Evolutionary conservation across 495 filamentous ascomycete species (phyloP).

Genomic region (Penicillium bialowiezense): DNA sequence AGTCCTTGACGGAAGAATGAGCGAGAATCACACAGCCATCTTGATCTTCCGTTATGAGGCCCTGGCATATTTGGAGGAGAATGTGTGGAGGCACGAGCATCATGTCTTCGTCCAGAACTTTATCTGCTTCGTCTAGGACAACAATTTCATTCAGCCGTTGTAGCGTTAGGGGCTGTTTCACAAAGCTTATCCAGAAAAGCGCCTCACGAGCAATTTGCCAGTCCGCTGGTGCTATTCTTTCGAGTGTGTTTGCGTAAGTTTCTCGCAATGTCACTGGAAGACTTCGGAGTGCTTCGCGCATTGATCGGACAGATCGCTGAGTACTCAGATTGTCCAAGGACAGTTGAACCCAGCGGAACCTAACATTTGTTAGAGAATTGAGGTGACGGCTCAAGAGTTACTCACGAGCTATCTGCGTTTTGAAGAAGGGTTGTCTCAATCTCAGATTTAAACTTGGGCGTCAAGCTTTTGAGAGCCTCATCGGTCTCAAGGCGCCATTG

Average conservation of each 20-base stretch:
- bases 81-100: slow-evolving; percentile 23
- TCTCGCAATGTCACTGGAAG: slow-evolving; percentile 20
- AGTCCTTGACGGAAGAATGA: slow-evolving; percentile 21
- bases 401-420: slow-evolving; percentile 23
- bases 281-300: slow-evolving; percentile 13
- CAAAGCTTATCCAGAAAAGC: slow-evolving; percentile 22
- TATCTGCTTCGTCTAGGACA: slow-evolving; percentile 12
- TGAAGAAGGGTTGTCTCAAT: slow-evolving; percentile 8
- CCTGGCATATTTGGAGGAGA: slow-evolving; percentile 20
- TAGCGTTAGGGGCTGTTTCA: slow-evolving; percentile 8
- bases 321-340: slow-evolving; percentile 19
- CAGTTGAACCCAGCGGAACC: slow-evolving; percentile 26
- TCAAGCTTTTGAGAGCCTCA: slow-evolving; percentile 3
- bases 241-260: slow-evolving; percentile 17
- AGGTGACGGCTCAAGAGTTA: too few relatives aligned
- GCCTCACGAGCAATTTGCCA: slow-evolving; percentile 13
- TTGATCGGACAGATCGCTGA: slow-evolving; percentile 17
- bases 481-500: slow-evolving; percentile 11
- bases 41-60: slow-evolving; percentile 15
- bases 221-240: slow-evolving; percentile 13
- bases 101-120: slow-evolving; percentile 19
- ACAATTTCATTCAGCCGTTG: slow-evolving; percentile 15
- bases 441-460: slow-evolving; percentile 11
- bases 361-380: not conserved
- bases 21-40: slow-evolving; percentile 14